Evolutionary conservation across 2,329 filamentous ascomycete species (phyloP).

Genomic region (Beauveria sp.): DNA sequence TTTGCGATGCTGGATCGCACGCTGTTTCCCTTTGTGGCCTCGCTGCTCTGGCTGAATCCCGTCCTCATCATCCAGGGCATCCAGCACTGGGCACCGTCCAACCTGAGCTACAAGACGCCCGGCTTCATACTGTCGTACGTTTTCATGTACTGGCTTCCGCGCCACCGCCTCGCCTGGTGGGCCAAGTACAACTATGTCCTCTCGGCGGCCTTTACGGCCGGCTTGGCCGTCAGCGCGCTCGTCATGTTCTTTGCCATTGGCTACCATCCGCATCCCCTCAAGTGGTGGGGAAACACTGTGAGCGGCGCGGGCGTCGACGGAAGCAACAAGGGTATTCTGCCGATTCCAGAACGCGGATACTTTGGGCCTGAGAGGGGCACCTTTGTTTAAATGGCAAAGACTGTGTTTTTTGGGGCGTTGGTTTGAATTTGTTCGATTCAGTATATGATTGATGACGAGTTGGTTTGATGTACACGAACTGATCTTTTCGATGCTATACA

Average conservation of each 20-base stretch:
- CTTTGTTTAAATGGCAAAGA: constrained; percentile 10
- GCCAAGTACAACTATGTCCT: constrained; percentile 40
- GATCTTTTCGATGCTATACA: not conserved
- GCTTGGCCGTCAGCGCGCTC: constrained; percentile 33
- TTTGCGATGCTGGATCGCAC: constrained; percentile 29
- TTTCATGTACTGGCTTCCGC: constrained; percentile 35
- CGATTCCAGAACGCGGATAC: constrained; percentile 19
- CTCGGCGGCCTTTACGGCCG: constrained; percentile 33
- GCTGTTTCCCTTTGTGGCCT: constrained; percentile 30
- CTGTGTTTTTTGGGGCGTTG: too few species aligned
- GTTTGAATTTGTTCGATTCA: not conserved
- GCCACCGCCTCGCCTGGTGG: constrained; percentile 34
- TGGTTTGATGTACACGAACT: not conserved
- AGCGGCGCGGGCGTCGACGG: constrained; percentile 17
- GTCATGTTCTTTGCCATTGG: constrained; percentile 37
- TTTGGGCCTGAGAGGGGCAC: constrained; percentile 21
- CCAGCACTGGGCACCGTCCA: constrained; percentile 36
- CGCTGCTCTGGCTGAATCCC: constrained; percentile 34
- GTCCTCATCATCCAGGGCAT: constrained; percentile 33
- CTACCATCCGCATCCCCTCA: constrained; percentile 27
- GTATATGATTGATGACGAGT: not conserved
- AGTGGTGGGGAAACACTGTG: constrained; percentile 37
- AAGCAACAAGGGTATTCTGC: constrained; percentile 15
- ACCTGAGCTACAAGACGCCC: constrained; percentile 35
- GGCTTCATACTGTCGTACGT: constrained; percentile 33